phyloP scores from a whole-genome alignment of 768 basidiomycete genomes.

The Pleurotus cornucopiae region DNA sequence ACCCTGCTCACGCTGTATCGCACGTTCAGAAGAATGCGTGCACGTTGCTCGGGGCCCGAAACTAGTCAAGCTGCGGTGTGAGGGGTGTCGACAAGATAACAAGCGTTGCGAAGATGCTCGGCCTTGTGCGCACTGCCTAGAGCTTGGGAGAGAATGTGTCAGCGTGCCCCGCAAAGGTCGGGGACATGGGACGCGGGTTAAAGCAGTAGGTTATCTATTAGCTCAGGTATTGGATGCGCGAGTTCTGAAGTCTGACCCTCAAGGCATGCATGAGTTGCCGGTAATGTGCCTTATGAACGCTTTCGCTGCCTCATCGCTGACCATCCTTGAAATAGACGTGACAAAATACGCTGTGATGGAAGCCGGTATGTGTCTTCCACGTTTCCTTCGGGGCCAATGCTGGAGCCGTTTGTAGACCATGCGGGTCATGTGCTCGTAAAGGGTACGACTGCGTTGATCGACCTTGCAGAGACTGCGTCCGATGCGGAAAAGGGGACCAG shows the following conservation, averaged over 20 bases:
- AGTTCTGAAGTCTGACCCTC: slow-evolving; percentile 8
- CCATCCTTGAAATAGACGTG: slow-evolving; percentile 35
- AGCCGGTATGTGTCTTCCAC: slow-evolving; percentile 33
- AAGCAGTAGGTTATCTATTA: slow-evolving; percentile 38
- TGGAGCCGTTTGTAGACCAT: slow-evolving; percentile 35
- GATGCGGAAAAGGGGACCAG: slow-evolving; percentile 39
- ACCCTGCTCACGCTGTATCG: slow-evolving; percentile 56
- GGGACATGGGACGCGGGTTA: slow-evolving; percentile 58
- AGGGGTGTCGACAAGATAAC: slow-evolving; percentile 50
- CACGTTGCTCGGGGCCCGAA: slow-evolving; percentile 55
- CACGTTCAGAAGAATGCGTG: slow-evolving; percentile 50
- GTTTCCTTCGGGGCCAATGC: slow-evolving; percentile 3
- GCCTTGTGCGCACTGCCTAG: slow-evolving; percentile 51
- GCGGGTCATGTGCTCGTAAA: slow-evolving; percentile 45
- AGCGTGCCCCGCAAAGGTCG: slow-evolving; percentile 47
- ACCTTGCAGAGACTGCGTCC: slow-evolving; percentile 38
- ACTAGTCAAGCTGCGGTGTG: slow-evolving; percentile 55
- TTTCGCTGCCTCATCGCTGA: slow-evolving; percentile 10
- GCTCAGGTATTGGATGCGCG: slow-evolving; percentile 10
- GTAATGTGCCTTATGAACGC: slow-evolving; percentile 23
- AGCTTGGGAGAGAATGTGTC: slow-evolving; percentile 42
- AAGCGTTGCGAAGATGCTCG: slow-evolving; percentile 57
- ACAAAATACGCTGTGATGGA: slow-evolving; percentile 62
- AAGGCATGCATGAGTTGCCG: slow-evolving; percentile 63
- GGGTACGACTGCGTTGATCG: slow-evolving; percentile 49